Percentiles rank a stretch among this genome's conserved stretches.
Evolutionary conservation across 2,329 filamentous ascomycete genomes (phyloP).

Genomic region (Phialophora macrospora): DNA sequence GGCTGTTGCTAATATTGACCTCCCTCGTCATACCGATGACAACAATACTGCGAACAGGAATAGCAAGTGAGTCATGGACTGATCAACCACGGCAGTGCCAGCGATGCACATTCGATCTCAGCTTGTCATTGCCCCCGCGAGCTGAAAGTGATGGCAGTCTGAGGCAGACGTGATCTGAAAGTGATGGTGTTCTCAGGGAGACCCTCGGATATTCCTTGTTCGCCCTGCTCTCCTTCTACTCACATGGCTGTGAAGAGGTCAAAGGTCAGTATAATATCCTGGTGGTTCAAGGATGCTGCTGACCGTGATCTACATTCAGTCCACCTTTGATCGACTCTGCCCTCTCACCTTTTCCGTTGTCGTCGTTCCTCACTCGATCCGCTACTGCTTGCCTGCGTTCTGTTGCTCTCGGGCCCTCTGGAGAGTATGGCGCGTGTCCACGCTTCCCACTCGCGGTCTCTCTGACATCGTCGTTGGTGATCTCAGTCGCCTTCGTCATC

Average conservation of each 20-base stretch:
- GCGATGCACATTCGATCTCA: not conserved
- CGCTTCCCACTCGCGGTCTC: not conserved
- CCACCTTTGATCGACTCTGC: not conserved
- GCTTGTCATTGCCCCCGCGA: not conserved
- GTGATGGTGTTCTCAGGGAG: not conserved
- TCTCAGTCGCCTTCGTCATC: not conserved
- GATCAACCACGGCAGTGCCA: not conserved
- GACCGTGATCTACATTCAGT: not conserved
- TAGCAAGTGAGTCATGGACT: not conserved
- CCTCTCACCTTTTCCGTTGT: not conserved
- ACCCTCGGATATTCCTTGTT: not conserved
- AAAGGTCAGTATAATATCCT: not conserved
- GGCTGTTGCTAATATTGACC: not conserved
- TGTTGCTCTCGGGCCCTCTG: not conserved
- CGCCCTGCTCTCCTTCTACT: not conserved
- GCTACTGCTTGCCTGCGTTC: not conserved
- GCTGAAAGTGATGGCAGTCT: not conserved
- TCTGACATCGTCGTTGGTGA: not conserved
- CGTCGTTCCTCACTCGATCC: not conserved
- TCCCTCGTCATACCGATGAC: not conserved
- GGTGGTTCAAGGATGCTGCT: not conserved
- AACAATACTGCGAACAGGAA: not conserved
- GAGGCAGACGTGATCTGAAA: not conserved
- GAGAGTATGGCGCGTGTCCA: not conserved
- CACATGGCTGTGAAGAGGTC: not conserved